Base-by-base conservation (phyloP, 495 filamentous ascomycete species). In the Aspergillus wentii region DNA sequence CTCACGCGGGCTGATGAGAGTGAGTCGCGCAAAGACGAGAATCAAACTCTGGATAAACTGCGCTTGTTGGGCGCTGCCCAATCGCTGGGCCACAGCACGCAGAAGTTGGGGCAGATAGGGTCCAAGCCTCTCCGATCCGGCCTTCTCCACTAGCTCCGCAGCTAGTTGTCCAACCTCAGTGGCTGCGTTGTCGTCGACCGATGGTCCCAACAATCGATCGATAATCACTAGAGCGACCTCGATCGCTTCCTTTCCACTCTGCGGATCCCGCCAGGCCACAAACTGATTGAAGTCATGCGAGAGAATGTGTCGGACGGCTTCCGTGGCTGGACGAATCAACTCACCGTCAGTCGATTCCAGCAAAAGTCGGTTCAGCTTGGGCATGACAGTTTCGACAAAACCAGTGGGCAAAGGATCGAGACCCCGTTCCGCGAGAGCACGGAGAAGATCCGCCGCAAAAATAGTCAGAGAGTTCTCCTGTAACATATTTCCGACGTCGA, bases 81-180 rank as follows among this genome's bases (percentile, higher is more conserved):
- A 64, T 30, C 92, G 80, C 17, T 79, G 75, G n/a, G 94, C 94
- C 20, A 98, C 92, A 7, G 90, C 89, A 43, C 79, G 78, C 5
- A 98, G 76, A n/a, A 98, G 79, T 59, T 94, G 86, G 11, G 82
- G 78, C 6, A 98, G 73, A 51, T 86, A 95, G 6, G 89, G 90
- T 3, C 92, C 92, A 14, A 98, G 79, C 30, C 84, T 75, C 47
- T 95, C 89, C 17, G 83, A 79, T 20, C 90, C 88, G 25, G 91
- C 92, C 56, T 86, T 90, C 61, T 97, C 94, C 5, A 98, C 94
- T 41, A 97, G 66, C 55, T 95, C 92, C 0, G 90, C 92, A 1
- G 92, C 92, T 33, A 98, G 75, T 18, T 90, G 87, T 41, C 92
- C 92, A 17, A 98, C 89, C 64, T 97, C 94, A 5, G 87, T 85